Percentiles rank a stretch among this genome's conserved stretches.
Evolutionary conservation across 129 eudicot species (phyloP).

Genomic region (Flaveria brownii): DNA sequence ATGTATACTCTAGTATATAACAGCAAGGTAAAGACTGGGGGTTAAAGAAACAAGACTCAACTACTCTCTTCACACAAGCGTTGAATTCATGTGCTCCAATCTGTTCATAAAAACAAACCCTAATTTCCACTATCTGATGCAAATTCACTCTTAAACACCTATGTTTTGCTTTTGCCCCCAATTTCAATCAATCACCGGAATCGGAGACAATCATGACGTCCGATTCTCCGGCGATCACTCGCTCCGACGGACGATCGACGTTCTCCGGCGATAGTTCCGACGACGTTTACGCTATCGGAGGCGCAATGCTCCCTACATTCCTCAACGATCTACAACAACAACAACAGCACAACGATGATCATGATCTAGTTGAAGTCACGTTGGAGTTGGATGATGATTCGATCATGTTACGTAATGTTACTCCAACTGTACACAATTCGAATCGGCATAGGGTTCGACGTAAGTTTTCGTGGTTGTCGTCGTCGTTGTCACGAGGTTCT

Average conservation of each 20-base stretch:
- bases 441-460: constrained; percentile 35
- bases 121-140: constrained; percentile 17
- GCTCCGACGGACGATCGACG: constrained; percentile 26
- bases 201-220: constrained; percentile 31
- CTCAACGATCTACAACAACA: constrained; percentile 51
- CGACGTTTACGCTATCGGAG: constrained; percentile 46
- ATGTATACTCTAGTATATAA: neutral
- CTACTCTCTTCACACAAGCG: constrained; percentile 51
- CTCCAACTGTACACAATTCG: constrained; percentile 39
- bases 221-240: constrained; percentile 36
- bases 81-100: constrained; percentile 55
- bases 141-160: constrained; percentile 6
- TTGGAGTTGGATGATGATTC: constrained; percentile 60
- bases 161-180: constrained; percentile 4
- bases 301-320: constrained; percentile 81
- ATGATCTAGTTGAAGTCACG: constrained; percentile 75
- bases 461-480: constrained; percentile 57
- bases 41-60: constrained; percentile 54
- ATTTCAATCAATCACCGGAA: neutral
- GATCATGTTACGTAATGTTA: constrained; percentile 54
- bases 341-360: constrained; percentile 32
- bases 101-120: constrained; percentile 31
- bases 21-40: constrained; percentile 33
- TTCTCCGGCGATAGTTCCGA: constrained; percentile 36
- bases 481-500: constrained; percentile 53